These are phyloP conservation scores for Talaromyces sp. DNA, from an alignment of 2,329 filamentous ascomycete genomes.

Conservation along the genomic window DNA sequence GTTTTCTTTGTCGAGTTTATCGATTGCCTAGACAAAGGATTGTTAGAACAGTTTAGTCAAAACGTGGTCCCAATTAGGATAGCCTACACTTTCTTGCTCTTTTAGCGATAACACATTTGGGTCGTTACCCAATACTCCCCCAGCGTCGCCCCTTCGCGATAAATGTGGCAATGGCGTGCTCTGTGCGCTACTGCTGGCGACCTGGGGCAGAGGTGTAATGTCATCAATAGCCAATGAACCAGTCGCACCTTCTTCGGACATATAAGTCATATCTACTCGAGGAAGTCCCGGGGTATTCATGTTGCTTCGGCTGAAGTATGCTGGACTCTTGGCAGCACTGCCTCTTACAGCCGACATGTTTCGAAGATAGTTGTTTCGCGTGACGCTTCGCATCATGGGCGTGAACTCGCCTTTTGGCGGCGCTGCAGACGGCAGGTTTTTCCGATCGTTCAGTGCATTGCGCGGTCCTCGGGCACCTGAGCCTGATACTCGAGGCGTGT, in stretches of 20 bases:
- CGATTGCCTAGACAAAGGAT: constrained; percentile 55
- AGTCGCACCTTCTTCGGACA: constrained; percentile 60
- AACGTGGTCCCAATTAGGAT: background rate
- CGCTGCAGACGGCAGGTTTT: constrained; percentile 61
- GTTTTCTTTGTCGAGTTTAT: constrained; percentile 97
- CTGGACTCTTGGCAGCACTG: constrained; percentile 61
- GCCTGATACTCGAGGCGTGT: constrained; percentile 67
- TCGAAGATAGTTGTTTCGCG: constrained; percentile 61
- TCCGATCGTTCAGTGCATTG: constrained; percentile 60
- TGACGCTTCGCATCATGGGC: constrained; percentile 74
- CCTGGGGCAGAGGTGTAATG: constrained; percentile 68
- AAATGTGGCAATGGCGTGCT: constrained; percentile 75
- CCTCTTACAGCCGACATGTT: constrained; percentile 56
- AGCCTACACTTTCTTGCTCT: constrained; percentile 80
- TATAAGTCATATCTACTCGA: constrained; percentile 62
- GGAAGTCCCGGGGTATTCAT: constrained; percentile 72
- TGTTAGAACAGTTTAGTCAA: background rate
- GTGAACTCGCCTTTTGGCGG: constrained; percentile 73
- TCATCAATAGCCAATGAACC: constrained; percentile 52
- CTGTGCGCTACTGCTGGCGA: constrained; percentile 71
- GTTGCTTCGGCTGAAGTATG: constrained; percentile 59
- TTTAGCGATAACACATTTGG: constrained; percentile 79
- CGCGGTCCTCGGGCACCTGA: constrained; percentile 33
- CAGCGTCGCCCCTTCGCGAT: constrained; percentile 55
- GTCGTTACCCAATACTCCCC: constrained; percentile 67